Evolutionary conservation across 2,329 filamentous ascomycete genomes (phyloP).

Genomic region (Cordyceps javanica): DNA sequence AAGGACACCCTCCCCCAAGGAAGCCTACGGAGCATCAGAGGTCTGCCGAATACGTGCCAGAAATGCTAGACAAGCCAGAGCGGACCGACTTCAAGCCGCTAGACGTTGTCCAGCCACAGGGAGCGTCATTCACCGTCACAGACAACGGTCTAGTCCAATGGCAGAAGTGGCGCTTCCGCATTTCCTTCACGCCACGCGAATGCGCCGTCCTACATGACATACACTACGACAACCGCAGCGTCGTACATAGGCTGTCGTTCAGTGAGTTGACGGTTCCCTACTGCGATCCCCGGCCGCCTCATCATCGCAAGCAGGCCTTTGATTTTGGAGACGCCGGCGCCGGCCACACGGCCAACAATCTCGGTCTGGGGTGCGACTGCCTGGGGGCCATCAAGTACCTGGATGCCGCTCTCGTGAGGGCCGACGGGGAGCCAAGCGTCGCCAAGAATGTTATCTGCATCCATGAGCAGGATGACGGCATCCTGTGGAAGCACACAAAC

Average conservation of each 20-base stretch:
- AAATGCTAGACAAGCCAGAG: no score
- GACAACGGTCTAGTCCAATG: no score
- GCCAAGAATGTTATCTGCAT: constrained; percentile 30
- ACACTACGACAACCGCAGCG: constrained; percentile 54
- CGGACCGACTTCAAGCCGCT: no score
- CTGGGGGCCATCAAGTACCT: constrained; percentile 51
- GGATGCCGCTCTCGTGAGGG: constrained; percentile 27
- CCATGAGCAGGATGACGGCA: constrained; percentile 40
- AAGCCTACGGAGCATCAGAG: no score
- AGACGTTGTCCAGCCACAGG: no score
- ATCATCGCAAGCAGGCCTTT: constrained; percentile 60
- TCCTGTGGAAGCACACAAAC: constrained; percentile 58
- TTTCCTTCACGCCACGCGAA: constrained; percentile 62
- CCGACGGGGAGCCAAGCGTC: constrained; percentile 25
- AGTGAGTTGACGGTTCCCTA: constrained; percentile 66
- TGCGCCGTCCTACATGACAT: constrained; percentile 62
- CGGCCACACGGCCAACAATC: constrained; percentile 59
- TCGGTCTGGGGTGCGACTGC: constrained; percentile 59
- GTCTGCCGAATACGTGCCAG: no score
- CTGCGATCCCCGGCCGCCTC: constrained; percentile 55
- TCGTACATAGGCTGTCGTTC: constrained; percentile 59
- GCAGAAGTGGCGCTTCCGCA: constrained; percentile 61
- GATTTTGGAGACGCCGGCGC: constrained; percentile 62
- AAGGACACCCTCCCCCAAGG: no score
- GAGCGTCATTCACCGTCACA: no score